phyloP scores from a whole-genome alignment of 2,329 filamentous ascomycete species.

The Aspergillus udagawae region DNA sequence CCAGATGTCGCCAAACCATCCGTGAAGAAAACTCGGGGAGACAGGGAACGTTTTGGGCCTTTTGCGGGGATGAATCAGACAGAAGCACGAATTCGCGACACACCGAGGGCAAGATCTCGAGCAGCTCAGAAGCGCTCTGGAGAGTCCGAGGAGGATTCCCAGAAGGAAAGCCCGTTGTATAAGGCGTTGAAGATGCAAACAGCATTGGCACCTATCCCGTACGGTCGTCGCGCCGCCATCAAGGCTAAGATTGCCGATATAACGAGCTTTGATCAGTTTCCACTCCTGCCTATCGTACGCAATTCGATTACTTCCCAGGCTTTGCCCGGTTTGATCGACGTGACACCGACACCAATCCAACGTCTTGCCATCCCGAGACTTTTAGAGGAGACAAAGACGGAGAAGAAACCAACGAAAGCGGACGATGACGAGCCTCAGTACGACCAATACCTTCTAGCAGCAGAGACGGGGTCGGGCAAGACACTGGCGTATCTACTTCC shows the following conservation, averaged over 20 bases:
- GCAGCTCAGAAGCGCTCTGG: constrained; percentile 43
- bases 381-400: constrained; percentile 51
- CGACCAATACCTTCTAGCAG: constrained; percentile 75
- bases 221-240: constrained; percentile 60
- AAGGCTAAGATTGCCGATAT: constrained; percentile 62
- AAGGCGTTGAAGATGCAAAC: constrained; percentile 95
- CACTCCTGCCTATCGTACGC: constrained; percentile 67
- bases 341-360: constrained; percentile 85
- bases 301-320: constrained; percentile 69
- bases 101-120: constrained; percentile 32
- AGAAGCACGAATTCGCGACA: constrained; percentile 42
- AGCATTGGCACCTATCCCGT: constrained; percentile 70
- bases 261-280: constrained; percentile 77
- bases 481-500: constrained; percentile 90
- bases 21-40: constrained; percentile 34
- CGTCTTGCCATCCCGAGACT: constrained; percentile 81
- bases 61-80: constrained; percentile 59
- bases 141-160: constrained; percentile 29
- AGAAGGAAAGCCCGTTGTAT: constrained; percentile 51
- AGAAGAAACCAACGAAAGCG: constrained; percentile 29
- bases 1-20: constrained; percentile 26
- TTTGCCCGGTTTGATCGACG: constrained; percentile 67
- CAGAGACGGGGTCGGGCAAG: constrained; percentile 96
- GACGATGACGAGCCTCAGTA: constrained; percentile 45
- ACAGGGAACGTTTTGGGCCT: constrained; percentile 47